phyloP scores from a whole-genome alignment of 176 grass and related monocot species.

The Luzula sylvatica region DNA sequence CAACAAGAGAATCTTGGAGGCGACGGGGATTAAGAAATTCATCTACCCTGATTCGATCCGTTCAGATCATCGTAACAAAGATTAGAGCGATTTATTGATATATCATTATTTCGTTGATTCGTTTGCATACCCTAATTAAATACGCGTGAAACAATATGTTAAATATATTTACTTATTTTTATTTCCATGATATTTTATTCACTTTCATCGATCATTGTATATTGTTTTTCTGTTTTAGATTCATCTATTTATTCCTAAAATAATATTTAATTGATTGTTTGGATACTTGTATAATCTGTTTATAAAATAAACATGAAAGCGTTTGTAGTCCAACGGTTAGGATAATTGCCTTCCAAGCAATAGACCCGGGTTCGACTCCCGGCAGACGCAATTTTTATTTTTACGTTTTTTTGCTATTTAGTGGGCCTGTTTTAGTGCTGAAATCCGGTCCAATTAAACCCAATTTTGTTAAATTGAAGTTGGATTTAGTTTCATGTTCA shows the following conservation, averaged over 20 bases:
- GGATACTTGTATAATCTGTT: too few relatives aligned
- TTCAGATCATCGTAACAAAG: not conserved
- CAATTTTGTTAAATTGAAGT: not conserved
- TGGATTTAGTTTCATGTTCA: too few relatives aligned
- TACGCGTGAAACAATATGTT: not conserved
- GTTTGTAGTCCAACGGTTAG: slow-evolving; percentile 94
- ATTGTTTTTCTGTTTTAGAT: too few relatives aligned
- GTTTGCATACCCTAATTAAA: too few relatives aligned
- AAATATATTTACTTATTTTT: not conserved
- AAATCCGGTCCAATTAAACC: not conserved
- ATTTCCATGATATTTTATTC: not conserved
- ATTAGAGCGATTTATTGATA: not conserved
- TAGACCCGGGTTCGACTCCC: slow-evolving; percentile 76
- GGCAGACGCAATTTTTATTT: slow-evolving; percentile 27
- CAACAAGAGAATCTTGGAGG: slow-evolving; percentile 57
- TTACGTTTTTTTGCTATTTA: not conserved
- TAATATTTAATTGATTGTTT: too few relatives aligned
- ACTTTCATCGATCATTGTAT: not conserved
- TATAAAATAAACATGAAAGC: not conserved
- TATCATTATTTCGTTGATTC: too few relatives aligned
- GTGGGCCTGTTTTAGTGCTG: not conserved
- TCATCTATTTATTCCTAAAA: too few relatives aligned
- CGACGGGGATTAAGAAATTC: slow-evolving; percentile 48
- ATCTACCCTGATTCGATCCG: slow-evolving; percentile 36
- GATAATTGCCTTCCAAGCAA: slow-evolving; percentile 88